Conservation (phyloP, 2,329 filamentous ascomycete species). For the Sphaerulina vaccinii region DNA sequence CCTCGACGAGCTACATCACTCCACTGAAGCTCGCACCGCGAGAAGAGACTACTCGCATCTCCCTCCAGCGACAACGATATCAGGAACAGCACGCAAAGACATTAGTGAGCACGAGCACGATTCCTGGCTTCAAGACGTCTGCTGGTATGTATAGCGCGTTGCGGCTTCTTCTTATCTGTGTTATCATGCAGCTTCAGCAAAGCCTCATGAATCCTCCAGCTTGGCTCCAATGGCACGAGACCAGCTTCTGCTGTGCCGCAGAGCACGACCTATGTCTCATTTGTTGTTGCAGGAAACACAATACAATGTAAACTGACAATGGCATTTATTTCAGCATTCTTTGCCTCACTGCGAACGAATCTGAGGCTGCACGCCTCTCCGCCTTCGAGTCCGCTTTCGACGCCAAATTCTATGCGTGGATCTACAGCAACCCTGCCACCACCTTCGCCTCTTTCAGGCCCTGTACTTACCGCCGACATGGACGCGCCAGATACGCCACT, state of each 20-base stretch:
- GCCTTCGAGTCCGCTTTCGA: conserved; percentile 62
- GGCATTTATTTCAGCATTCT: conserved; percentile 62
- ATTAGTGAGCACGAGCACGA: conserved; percentile 28
- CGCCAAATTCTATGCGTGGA: conserved; percentile 58
- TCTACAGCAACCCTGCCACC: conserved; percentile 48
- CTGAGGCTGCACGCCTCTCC: conserved; percentile 62
- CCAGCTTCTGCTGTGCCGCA: conserved; percentile 1
- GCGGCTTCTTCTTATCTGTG: background rate
- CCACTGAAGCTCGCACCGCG: conserved; percentile 24
- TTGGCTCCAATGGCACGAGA: conserved; percentile 11
- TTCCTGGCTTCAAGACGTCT: conserved; percentile 39
- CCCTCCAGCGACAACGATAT: conserved; percentile 34
- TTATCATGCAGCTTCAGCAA: background rate
- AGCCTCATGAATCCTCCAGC: background rate
- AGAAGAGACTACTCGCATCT: conserved; percentile 33
- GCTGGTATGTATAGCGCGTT: conserved; percentile 35
- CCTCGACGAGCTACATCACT: conserved; percentile 15
- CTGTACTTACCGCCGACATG: conserved; percentile 32
- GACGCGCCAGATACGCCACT: conserved; percentile 16
- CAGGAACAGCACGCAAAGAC: conserved; percentile 28
- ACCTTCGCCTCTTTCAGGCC: conserved; percentile 44
- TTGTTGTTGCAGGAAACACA: background rate
- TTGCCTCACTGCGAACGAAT: conserved; percentile 78
- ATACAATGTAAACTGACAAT: conserved; percentile 5
- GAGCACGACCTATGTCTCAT: background rate